These are phyloP conservation scores for Lichtheimia corymbifera DNA, from an alignment of 371 early-diverging fungal genomes.

Conservation along the genomic window DNA sequence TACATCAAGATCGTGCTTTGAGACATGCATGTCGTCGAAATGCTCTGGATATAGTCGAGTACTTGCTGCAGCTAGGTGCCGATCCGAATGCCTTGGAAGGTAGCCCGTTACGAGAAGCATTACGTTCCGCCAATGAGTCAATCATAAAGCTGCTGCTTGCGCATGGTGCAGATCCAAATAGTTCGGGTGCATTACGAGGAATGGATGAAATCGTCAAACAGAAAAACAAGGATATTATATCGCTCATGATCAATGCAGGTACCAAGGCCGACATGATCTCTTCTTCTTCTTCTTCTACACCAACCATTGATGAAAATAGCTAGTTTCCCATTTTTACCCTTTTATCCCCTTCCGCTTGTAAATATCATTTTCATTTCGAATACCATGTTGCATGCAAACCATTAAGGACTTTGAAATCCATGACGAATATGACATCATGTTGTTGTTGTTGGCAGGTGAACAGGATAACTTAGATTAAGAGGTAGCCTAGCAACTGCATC, in stretches of 20 bases:
- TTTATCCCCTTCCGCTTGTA: no score
- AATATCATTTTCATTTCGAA: no score
- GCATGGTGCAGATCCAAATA: slow-evolving; percentile 30
- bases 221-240: neutral
- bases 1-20: slow-evolving; percentile 25
- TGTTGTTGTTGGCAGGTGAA: no score
- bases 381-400: no score
- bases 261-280: neutral
- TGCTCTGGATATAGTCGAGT: neutral
- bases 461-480: no score
- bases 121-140: slow-evolving; percentile 9
- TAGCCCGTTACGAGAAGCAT: slow-evolving; percentile 20
- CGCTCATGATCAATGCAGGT: slow-evolving; percentile 1
- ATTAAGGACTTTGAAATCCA: no score
- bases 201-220: slow-evolving; percentile 7
- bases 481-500: no score
- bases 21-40: slow-evolving; percentile 20
- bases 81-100: slow-evolving; percentile 21
- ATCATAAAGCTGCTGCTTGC: slow-evolving; percentile 16
- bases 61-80: slow-evolving; percentile 11
- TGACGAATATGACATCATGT: no score
- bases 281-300: neutral
- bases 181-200: slow-evolving; percentile 22
- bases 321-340: no score
- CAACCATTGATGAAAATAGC: no score